Evolutionary conservation across 108 stramenopile species (phyloP).

Genomic region (Pseudonitzschia delicatissima): DNA sequence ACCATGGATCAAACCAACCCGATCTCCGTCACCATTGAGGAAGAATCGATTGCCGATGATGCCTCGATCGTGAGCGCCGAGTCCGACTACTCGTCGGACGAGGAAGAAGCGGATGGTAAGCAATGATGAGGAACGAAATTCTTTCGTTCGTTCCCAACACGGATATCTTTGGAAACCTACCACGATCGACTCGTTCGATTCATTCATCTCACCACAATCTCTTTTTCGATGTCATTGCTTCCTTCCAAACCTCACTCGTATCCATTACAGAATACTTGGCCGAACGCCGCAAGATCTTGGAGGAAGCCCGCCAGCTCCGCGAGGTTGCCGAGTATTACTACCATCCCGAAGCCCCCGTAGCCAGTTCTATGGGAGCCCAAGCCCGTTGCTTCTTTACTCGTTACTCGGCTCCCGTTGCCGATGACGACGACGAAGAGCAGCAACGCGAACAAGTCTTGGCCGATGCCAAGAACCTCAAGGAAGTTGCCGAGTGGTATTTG

Average conservation of each 20-base stretch:
- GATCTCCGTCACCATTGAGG: conserved; percentile 30
- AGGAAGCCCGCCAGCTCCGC: conserved; percentile 57
- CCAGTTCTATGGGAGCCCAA: conserved; percentile 28
- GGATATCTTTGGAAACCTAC: not conserved
- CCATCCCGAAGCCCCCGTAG: conserved; percentile 60
- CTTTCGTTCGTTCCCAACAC: conserved; percentile 10
- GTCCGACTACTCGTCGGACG: conserved; percentile 21
- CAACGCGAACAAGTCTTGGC: conserved; percentile 57
- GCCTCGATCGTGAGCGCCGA: not conserved
- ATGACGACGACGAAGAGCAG: conserved; percentile 37
- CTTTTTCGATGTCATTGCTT: too few species aligned
- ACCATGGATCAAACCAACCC: conserved; percentile 13
- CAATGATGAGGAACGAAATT: conserved; percentile 26
- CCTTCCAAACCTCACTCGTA: not conserved
- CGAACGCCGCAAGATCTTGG: conserved; percentile 69
- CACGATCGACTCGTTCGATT: not conserved
- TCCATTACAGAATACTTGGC: conserved; percentile 5
- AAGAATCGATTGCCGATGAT: conserved; percentile 9
- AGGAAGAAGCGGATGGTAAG: conserved; percentile 46
- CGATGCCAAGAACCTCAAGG: conserved; percentile 46
- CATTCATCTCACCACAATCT: not conserved
- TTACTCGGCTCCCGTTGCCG: conserved; percentile 45
- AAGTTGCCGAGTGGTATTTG: conserved; percentile 30
- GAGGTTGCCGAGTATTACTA: conserved; percentile 57
- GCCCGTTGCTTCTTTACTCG: conserved; percentile 57